Evolutionary conservation across 2,329 filamentous ascomycete genomes (phyloP).

Genomic region (Fusarium begoniae): DNA sequence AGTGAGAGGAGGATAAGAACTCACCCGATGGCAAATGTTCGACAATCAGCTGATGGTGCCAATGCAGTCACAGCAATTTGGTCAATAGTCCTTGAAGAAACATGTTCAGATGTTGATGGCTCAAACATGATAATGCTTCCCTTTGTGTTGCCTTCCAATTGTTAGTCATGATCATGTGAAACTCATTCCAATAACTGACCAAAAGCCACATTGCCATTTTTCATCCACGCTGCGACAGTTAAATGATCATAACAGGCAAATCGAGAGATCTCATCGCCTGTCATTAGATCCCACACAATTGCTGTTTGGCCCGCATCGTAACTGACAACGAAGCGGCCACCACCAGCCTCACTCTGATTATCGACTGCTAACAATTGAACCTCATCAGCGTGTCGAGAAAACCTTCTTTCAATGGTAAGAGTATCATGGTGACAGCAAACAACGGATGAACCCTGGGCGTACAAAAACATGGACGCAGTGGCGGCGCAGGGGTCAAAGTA

Average conservation of each 20-base stretch:
- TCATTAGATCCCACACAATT: slow-evolving; percentile 96
- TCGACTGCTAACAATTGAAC: slow-evolving; percentile 88
- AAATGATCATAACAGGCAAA: slow-evolving; percentile 92
- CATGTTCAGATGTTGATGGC: slow-evolving; percentile 89
- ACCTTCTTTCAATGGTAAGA: slow-evolving; percentile 85
- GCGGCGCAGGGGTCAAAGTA: slow-evolving; percentile 89
- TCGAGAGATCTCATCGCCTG: slow-evolving; percentile 88
- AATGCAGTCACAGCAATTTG: slow-evolving; percentile 96
- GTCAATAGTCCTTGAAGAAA: slow-evolving; percentile 86
- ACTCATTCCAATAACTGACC: slow-evolving; percentile 65
- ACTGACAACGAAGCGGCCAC: slow-evolving; percentile 87
- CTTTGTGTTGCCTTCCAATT: slow-evolving; percentile 79
- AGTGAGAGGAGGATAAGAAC: slow-evolving; percentile 31
- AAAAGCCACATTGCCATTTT: slow-evolving; percentile 95
- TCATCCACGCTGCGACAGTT: slow-evolving; percentile 91
- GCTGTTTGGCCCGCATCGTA: slow-evolving; percentile 91
- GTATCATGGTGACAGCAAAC: slow-evolving; percentile 94
- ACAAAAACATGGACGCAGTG: slow-evolving; percentile 90
- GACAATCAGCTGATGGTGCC: slow-evolving; percentile 87
- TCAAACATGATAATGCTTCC: slow-evolving; percentile 96
- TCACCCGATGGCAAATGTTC: slow-evolving; percentile 96
- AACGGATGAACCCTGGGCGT: slow-evolving; percentile 82
- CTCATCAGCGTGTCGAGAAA: slow-evolving; percentile 84
- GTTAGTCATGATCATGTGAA: slow-evolving; percentile 28
- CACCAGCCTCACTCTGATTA: slow-evolving; percentile 86